Evolutionary conservation across 2,329 filamentous ascomycete species (phyloP).

Genomic region (Kalaharituber pfeilii): DNA sequence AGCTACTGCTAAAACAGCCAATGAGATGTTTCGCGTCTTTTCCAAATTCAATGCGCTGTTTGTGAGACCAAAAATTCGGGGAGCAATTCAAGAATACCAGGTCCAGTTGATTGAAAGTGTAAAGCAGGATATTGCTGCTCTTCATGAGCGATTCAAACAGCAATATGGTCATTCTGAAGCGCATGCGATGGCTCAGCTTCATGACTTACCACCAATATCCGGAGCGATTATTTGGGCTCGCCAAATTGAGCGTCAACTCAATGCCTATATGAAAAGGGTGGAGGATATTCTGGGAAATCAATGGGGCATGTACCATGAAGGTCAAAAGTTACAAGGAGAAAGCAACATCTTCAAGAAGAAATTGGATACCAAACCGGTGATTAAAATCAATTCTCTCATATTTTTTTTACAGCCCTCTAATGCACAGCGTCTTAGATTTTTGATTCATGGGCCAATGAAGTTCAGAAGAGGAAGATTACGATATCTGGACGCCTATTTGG

Average conservation of each 20-base stretch:
- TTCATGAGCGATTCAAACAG: slow-evolving; percentile 96
- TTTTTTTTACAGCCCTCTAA: background rate
- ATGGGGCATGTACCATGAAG: slow-evolving; percentile 87
- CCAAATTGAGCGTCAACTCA: slow-evolving; percentile 89
- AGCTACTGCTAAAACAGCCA: slow-evolving; percentile 88
- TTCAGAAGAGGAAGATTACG: slow-evolving; percentile 70
- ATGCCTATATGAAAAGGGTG: slow-evolving; percentile 98
- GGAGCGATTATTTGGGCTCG: slow-evolving; percentile 95
- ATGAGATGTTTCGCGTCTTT: slow-evolving; percentile 99
- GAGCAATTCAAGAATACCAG: slow-evolving; percentile 95
- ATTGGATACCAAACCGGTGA: slow-evolving; percentile 62
- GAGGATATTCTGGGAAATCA: slow-evolving; percentile 90
- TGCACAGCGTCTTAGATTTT: slow-evolving; percentile 43
- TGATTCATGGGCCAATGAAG: slow-evolving; percentile 86
- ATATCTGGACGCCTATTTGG: slow-evolving; percentile 87
- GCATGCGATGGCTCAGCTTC: slow-evolving; percentile 92
- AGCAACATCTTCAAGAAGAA: slow-evolving; percentile 91
- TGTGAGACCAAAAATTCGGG: slow-evolving; percentile 94
- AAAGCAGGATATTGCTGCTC: slow-evolving; percentile 78
- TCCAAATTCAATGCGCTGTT: slow-evolving; percentile 99
- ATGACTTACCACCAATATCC: slow-evolving; percentile 86
- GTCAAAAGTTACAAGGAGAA: slow-evolving; percentile 81
- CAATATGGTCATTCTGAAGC: slow-evolving; percentile 97
- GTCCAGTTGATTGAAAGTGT: slow-evolving; percentile 96
- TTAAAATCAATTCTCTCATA: background rate